Percentiles rank a stretch among this genome's conserved stretches.
phyloP scores from a whole-genome alignment of 2,329 filamentous ascomycete genomes.

The Colletotrichum karsti region DNA sequence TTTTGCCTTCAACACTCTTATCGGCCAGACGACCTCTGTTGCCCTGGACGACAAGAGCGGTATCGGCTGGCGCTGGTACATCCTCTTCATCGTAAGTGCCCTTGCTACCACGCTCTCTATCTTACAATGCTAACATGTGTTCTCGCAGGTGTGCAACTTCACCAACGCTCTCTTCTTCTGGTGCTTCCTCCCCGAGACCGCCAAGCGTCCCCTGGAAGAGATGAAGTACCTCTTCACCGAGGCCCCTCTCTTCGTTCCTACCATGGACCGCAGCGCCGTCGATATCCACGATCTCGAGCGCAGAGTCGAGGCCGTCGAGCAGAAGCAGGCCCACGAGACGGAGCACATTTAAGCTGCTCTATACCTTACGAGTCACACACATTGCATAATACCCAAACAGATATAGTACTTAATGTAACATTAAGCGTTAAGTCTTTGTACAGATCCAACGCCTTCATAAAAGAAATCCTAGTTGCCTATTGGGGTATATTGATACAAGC shows the following conservation, averaged over 20 bases:
- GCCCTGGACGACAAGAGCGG: constrained; percentile 49
- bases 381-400: background rate
- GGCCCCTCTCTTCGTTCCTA: constrained; percentile 69
- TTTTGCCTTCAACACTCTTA: constrained; percentile 82
- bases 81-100: constrained; percentile 48
- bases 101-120: background rate
- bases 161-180: constrained; percentile 62
- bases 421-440: background rate
- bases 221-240: constrained; percentile 75
- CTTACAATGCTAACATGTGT: background rate
- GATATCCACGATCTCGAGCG: constrained; percentile 63
- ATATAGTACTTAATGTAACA: constrained; percentile 4
- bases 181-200: constrained; percentile 72
- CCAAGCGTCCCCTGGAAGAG: constrained; percentile 70
- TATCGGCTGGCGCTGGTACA: constrained; percentile 57
- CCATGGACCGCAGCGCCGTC: constrained; percentile 56
- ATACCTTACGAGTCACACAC: background rate
- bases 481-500: background rate
- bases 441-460: background rate
- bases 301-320: constrained; percentile 63
- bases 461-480: background rate
- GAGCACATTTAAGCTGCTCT: constrained; percentile 11
- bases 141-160: constrained; percentile 66
- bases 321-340: constrained; percentile 48
- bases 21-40: constrained; percentile 73